These are phyloP conservation scores for Xylogone sp. DNA, from an alignment of 2,329 filamentous ascomycete species.

Conservation along the genomic window DNA sequence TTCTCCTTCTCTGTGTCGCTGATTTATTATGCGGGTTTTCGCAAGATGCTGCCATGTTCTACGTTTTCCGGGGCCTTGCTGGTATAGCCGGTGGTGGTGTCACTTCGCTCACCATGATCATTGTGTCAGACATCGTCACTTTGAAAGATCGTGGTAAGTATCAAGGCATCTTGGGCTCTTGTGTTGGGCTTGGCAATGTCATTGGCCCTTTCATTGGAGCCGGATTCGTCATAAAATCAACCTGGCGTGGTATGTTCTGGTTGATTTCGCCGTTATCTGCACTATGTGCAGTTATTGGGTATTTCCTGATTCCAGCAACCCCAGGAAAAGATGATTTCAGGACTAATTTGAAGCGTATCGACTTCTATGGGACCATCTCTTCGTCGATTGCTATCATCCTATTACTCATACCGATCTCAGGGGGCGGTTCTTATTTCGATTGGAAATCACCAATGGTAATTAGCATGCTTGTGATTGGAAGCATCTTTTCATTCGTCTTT, in stretches of 20 bases:
- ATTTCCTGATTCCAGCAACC: slow-evolving; percentile 17
- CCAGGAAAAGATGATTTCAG: slow-evolving; percentile 8
- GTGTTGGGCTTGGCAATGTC: slow-evolving; percentile 49
- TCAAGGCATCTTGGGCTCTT: slow-evolving; percentile 37
- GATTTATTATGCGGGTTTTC: slow-evolving; percentile 40
- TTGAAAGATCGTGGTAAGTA: slow-evolving; percentile 41
- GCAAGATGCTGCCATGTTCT: slow-evolving; percentile 37
- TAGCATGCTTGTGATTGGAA: slow-evolving; percentile 49
- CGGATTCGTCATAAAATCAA: slow-evolving; percentile 28
- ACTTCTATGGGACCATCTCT: slow-evolving; percentile 18
- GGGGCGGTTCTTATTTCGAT: slow-evolving; percentile 48
- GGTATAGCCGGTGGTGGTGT: slow-evolving; percentile 46
- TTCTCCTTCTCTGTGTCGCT: slow-evolving; percentile 40
- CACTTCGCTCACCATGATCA: slow-evolving; percentile 39
- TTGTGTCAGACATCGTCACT: slow-evolving; percentile 47
- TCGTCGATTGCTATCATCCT: slow-evolving; percentile 6
- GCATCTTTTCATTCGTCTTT: slow-evolving; percentile 40
- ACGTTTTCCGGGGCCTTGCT: slow-evolving; percentile 47
- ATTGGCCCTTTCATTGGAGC: slow-evolving; percentile 52
- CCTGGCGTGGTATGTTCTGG: slow-evolving; percentile 26
- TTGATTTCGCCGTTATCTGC: slow-evolving; percentile 15
- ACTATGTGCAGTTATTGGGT: slow-evolving; percentile 6
- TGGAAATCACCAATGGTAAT: slow-evolving; percentile 53
- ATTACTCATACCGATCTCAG: slow-evolving; percentile 40
- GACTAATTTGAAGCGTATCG: slow-evolving; percentile 19